Base-by-base conservation (phyloP, 1,139 yeast genomes). In the Lodderomyces parapsilosis region DNA sequence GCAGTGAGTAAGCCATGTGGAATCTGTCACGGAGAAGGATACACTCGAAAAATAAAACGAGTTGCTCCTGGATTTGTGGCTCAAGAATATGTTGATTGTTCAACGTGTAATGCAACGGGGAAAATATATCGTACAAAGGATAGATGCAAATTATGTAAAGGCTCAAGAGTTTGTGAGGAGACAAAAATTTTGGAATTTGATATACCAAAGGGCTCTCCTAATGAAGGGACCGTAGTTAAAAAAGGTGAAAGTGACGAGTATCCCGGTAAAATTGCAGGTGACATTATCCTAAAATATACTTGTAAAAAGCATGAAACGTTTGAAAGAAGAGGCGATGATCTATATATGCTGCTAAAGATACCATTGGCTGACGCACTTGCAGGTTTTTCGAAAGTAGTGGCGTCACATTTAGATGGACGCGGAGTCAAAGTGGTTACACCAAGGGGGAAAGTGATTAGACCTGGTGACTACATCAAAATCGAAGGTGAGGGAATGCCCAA, bases 401-500 rank as follows among this genome's bases (percentile, higher is more conserved):
- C 86, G n/a, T 78, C 78, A 50, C 95, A 89, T 54, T 72, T 91
- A 45, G 98, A 93, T 61, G 93, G 87, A 9, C 78, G 98, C 48
- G 80, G 83, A 20, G 63, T 91, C 20, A 73, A 74, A 42, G 63
- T 87, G 27, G 66, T 80, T 3, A 78, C 87, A 0, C 87, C 89
- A 4, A 73, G 76, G 10, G 94, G 93, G 0, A 85, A 85, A 59
- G 96, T 93, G 4, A 59, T 90, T 8, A 76, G 84, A 51, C 98
- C 98, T 0, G 85, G 87, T 13, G 87, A 87, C 48, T 76, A 71
- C 47, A 63, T 93, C 31, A 75, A 82, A 49, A 71, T 93, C 15
- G 64, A 73, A 32, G 79, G 80, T 36, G 97, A 91, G 61, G 99
- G 99, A 1, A 88, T 94, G 95, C 96, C 96, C 0, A 56, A 77